A percentile compares a stretch with the other conserved stretches of the same genome.
Evolutionary conservation across 73 alveolate species (phyloP).

Genomic region (Symbiodinium pilosum): DNA sequence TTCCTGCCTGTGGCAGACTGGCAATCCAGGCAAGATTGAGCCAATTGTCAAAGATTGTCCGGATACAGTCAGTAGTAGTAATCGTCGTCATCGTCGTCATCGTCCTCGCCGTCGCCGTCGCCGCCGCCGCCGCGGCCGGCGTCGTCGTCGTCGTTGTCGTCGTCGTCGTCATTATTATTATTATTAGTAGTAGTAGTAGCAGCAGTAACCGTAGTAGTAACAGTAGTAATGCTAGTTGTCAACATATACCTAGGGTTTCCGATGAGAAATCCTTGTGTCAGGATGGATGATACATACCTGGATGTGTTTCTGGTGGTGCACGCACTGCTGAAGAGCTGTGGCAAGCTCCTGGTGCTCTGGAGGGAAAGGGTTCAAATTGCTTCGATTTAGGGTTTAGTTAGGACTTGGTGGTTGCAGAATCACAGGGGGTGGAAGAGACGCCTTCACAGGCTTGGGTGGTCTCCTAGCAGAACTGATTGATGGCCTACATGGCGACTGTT

Average conservation of each 20-base stretch:
- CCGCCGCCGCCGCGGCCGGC: too few relatives aligned
- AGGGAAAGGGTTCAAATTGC: background rate
- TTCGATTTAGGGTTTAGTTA: background rate
- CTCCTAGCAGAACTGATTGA: background rate
- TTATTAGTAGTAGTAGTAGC: too few relatives aligned
- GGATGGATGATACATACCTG: constrained; percentile 72
- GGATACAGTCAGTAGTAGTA: background rate
- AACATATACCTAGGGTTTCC: too few relatives aligned
- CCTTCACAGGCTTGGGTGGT: too few relatives aligned
- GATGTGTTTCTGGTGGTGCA: constrained; percentile 39
- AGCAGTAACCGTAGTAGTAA: too few relatives aligned
- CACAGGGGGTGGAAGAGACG: background rate
- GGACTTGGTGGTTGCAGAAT: background rate
- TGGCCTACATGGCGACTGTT: background rate
- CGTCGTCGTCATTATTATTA: too few relatives aligned
- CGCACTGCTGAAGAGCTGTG: constrained; percentile 34
- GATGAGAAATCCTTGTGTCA: too few relatives aligned
- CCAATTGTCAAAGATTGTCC: background rate
- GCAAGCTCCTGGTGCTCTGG: constrained; percentile 37
- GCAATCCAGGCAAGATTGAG: constrained; percentile 19
- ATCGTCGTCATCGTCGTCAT: background rate
- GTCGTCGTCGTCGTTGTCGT: too few relatives aligned
- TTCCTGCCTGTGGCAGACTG: constrained; percentile 89
- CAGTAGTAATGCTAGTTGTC: too few relatives aligned
- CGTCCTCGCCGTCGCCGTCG: background rate